Conservation (phyloP, 768 basidiomycete species). For the Auriscalpium orientale region DNA sequence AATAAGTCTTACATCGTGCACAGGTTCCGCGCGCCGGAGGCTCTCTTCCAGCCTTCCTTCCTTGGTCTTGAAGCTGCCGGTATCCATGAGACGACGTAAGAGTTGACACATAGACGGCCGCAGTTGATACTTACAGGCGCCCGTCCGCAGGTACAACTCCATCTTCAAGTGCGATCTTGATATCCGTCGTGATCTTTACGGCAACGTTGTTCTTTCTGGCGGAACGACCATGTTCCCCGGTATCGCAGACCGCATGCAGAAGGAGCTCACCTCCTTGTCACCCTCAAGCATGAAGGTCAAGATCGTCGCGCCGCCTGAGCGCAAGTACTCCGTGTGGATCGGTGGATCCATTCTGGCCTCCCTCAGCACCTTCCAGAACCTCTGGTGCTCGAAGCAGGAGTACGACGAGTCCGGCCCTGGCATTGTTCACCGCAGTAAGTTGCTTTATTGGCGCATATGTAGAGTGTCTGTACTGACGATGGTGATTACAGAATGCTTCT, state of each 20-base stretch:
- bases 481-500: too few species aligned
- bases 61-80: constrained; percentile 73
- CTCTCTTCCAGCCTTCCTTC: constrained; percentile 53
- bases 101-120: constrained; percentile 1
- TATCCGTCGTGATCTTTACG: constrained; percentile 73
- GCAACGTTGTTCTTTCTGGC: constrained; percentile 76
- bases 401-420: constrained; percentile 82
- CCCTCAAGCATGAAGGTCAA: constrained; percentile 93
- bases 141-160: constrained; percentile 44
- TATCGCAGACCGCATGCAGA: constrained; percentile 94
- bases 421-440: constrained; percentile 70
- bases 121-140: neutral
- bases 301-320: constrained; percentile 89
- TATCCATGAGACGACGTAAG: constrained; percentile 65
- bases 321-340: constrained; percentile 96
- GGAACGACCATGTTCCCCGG: constrained; percentile 79
- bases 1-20: neutral
- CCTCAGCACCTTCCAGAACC: constrained; percentile 91
- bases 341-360: constrained; percentile 84
- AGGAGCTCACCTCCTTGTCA: constrained; percentile 79
- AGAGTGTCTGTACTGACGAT: neutral
- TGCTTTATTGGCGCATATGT: neutral
- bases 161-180: constrained; percentile 69
- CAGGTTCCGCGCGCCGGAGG: constrained; percentile 51
- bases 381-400: constrained; percentile 92